Percentiles rank a stretch among this genome's conserved stretches.
Conservation (phyloP, 2,329 filamentous ascomycete species). For the Fusarium verrucosum region DNA sequence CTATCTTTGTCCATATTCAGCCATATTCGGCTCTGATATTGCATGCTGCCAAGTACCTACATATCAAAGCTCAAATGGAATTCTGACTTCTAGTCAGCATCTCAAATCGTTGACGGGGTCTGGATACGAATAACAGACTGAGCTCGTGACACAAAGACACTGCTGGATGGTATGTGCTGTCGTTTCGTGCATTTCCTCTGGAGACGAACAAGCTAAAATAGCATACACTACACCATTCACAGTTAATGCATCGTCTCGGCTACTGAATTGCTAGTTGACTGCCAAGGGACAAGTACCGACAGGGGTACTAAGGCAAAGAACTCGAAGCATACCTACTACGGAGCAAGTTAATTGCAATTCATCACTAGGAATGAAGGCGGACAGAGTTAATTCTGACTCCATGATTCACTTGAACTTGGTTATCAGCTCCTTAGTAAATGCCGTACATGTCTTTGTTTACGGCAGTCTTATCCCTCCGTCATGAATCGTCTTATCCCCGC, state of each 20-base stretch:
- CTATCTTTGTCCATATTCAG: slow-evolving; percentile 3
- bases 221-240: slow-evolving; percentile 28
- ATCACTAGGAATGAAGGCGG: slow-evolving; percentile 2
- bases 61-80: not conserved
- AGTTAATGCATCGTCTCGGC: slow-evolving; percentile 23
- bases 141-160: slow-evolving; percentile 24
- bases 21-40: not conserved
- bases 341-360: not conserved
- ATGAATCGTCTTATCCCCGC: slow-evolving; percentile 31
- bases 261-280: slow-evolving; percentile 21
- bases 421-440: not conserved
- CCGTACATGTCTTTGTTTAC: not conserved
- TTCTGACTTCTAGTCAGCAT: not conserved
- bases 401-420: not conserved
- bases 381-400: not conserved
- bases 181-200: slow-evolving; percentile 24
- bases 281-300: slow-evolving; percentile 24
- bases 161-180: not conserved
- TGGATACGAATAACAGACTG: slow-evolving; percentile 22
- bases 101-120: slow-evolving; percentile 1
- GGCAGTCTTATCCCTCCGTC: slow-evolving; percentile 18
- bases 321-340: not conserved
- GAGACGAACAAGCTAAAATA: slow-evolving; percentile 29
- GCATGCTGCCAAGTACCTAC: slow-evolving; percentile 3
- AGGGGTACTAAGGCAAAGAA: slow-evolving; percentile 4